Percentiles rank a stretch among this genome's conserved stretches.
These are phyloP conservation scores for Lepidium africanum DNA, from an alignment of 345 rosid genomes.

Conservation along the genomic window DNA sequence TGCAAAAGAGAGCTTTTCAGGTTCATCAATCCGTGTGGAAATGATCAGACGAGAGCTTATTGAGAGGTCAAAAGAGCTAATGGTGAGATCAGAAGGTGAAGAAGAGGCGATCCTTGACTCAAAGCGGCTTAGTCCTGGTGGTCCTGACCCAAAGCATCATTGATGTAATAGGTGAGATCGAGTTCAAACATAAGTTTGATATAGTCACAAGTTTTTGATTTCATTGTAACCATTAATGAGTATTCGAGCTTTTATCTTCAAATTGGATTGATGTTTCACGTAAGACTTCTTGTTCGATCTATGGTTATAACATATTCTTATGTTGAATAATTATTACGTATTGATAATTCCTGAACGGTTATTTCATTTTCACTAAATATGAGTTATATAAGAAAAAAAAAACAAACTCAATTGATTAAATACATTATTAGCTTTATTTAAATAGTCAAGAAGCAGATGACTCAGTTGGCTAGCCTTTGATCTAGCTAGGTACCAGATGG, in stretches of 20 bases:
- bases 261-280: not conserved
- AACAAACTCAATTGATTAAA: no score
- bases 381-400: no score
- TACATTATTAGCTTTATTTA: no score
- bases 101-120: not conserved
- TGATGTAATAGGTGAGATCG: not conserved
- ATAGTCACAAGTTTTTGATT: not conserved
- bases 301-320: no score
- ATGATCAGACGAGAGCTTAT: slow-evolving; percentile 9
- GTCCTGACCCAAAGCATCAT: slow-evolving; percentile 26
- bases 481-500: no score
- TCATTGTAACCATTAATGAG: not conserved
- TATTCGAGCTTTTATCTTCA: not conserved
- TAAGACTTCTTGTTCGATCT: not conserved
- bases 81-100: not conserved
- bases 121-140: slow-evolving; percentile 27
- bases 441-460: no score
- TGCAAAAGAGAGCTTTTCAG: not conserved
- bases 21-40: not conserved
- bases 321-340: no score
- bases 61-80: slow-evolving; percentile 4
- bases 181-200: not conserved
- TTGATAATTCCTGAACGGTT: no score
- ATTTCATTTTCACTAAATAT: no score
- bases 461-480: no score